Evolutionary conservation across 176 grass and related monocot genomes (phyloP), one percentile per base, ranked within the genome.

Genomic region (Bothriochloa decipiens): DNA sequence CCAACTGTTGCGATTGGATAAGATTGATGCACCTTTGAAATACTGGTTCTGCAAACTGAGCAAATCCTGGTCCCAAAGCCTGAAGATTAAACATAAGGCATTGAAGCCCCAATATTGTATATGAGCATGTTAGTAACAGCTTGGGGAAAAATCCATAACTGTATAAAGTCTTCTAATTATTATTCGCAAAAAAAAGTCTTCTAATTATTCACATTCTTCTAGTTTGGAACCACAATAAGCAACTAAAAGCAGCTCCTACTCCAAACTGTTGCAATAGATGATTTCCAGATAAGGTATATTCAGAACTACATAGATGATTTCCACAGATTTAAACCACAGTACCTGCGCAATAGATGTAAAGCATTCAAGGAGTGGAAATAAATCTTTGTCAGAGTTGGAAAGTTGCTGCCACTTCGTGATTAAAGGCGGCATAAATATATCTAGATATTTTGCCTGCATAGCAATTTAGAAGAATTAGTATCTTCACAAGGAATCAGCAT

Each of bases 271-370:
- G 43, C 9, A 37, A 50, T 43, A 57, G 18, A 57, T 57, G 18
- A 57, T 57, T 57, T 57, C 53, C 20, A 57, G 53, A 7, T n/a
- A 57, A 22, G 39, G 23, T 68, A 65, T n/a, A n/a, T n/a, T n/a
- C n/a, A 82, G 68, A 74, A 82, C 43, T 77, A 77, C 8, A 81
- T 32, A 68, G 26, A 87, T 83, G 42, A 3, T 84, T 69, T 77
- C 65, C 52, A 67, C 18, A 66, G 8, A 74, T 62, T 46, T 79
- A 89, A 68, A 85, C 65, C 75, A 80, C 10, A 65, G 15, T 95
- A 96, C 96, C 96, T 99, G 96, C 36, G 93, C 89, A 5, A 99
- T 92, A 70, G 96, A 99, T 75, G 96, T 99, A 91, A 96, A 99
- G 79, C 96, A 99, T 78, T 99, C 96, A 11, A 99, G 93, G 41